Evolutionary conservation across 2,329 filamentous ascomycete species (phyloP).

Genomic region (Ophiosphaerella narmari): DNA sequence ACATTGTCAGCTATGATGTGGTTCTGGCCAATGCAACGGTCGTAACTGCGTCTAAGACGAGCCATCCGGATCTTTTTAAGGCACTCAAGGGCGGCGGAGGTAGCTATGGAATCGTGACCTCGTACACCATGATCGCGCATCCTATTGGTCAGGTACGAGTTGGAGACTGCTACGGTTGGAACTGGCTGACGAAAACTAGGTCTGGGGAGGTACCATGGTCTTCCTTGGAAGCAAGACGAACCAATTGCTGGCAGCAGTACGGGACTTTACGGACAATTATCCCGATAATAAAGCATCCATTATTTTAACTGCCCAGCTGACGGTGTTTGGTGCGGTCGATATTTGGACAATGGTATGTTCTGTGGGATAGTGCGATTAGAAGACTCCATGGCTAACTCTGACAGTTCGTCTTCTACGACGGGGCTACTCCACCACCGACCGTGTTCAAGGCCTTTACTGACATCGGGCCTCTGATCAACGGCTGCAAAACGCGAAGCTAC

Average conservation of each 20-base stretch:
- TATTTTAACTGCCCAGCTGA: slow-evolving; percentile 60
- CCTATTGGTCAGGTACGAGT: slow-evolving; percentile 28
- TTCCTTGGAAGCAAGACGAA: slow-evolving; percentile 47
- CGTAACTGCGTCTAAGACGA: slow-evolving; percentile 46
- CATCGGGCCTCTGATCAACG: slow-evolving; percentile 51
- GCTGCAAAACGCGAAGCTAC: slow-evolving; percentile 55
- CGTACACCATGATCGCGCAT: slow-evolving; percentile 31
- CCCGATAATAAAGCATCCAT: slow-evolving; percentile 64
- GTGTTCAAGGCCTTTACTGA: slow-evolving; percentile 62
- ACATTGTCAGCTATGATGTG: slow-evolving; percentile 53
- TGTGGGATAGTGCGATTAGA: no score
- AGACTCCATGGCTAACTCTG: no score
- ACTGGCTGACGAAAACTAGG: slow-evolving; percentile 16
- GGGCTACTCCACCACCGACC: slow-evolving; percentile 55
- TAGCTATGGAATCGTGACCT: slow-evolving; percentile 53
- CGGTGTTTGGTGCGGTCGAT: slow-evolving; percentile 51
- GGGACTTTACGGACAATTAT: slow-evolving; percentile 62
- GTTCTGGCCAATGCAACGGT: slow-evolving; percentile 53
- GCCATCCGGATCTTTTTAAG: slow-evolving; percentile 48
- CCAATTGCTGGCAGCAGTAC: slow-evolving; percentile 52
- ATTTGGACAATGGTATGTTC: slow-evolving; percentile 56
- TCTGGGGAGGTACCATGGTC: slow-evolving; percentile 54
- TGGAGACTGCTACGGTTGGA: not conserved
- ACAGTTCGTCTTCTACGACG: slow-evolving; percentile 66
- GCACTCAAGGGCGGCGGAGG: slow-evolving; percentile 51